phyloP scores from a whole-genome alignment of 2,329 filamentous ascomycete genomes.

The Berkeleyomyces rouxiae region DNA sequence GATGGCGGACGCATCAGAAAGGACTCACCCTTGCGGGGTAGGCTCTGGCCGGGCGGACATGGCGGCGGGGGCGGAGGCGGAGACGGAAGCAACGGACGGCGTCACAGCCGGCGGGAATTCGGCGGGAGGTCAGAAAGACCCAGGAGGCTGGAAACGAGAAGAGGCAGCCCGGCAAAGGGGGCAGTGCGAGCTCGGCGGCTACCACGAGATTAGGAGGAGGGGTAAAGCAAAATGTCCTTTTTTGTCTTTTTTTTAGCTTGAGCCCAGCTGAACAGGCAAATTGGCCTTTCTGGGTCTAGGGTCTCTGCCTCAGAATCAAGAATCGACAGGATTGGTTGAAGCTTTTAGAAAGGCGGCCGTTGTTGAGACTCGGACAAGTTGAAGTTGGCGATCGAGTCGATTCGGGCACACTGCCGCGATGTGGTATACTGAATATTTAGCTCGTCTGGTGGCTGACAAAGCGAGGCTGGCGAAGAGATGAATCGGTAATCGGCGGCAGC shows the following conservation, averaged over 20 bases:
- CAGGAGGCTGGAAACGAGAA: neutral
- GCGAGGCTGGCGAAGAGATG: neutral
- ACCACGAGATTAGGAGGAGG: neutral
- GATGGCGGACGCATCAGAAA: slow-evolving; percentile 4
- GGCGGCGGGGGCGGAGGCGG: neutral
- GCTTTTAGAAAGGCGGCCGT: neutral
- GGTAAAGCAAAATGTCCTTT: neutral
- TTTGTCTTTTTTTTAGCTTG: neutral
- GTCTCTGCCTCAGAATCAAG: neutral
- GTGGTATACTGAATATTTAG: neutral
- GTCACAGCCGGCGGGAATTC: neutral
- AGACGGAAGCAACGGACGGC: neutral
- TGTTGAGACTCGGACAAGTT: neutral
- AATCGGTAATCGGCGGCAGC: neutral
- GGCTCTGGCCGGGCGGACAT: slow-evolving; percentile 10
- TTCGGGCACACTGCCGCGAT: too few species aligned
- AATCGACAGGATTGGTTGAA: neutral
- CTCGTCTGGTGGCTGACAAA: neutral
- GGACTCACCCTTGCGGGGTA: slow-evolving; percentile 14
- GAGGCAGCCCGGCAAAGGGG: too few species aligned
- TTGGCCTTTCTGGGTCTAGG: neutral
- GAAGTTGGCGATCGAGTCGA: neutral
- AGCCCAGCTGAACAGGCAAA: neutral
- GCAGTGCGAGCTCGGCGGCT: neutral
- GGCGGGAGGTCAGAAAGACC: neutral